Base-by-base conservation (phyloP, 1,284 basidiomycete genomes). In the Gomphus sp. region DNA sequence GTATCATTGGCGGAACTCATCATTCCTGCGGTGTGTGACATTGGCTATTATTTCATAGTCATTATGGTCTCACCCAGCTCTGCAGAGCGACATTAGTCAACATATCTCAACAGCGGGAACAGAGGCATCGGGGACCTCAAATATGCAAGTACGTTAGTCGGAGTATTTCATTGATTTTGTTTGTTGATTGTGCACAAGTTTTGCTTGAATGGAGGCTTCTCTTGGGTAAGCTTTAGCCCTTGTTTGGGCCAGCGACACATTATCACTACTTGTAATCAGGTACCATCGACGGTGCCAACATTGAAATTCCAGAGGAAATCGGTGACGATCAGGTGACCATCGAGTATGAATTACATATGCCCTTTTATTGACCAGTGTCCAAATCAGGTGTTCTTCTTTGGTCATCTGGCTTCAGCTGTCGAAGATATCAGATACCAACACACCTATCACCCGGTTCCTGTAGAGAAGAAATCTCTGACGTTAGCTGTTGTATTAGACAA, bases 251-350 rank as follows among this genome's bases (percentile, higher is more conserved):
- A 57, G 43, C 22, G 22, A 16, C 45, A 56, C 41, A 39, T 49
- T 3, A 53, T 65, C 18, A 22, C 62, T 60, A 56, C 4, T 62
- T 37, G 52, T 16, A 9, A 52, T 2, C 4, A 33, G 60, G 62
- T 16, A 69, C 66, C 5, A 65, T 72, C 73, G 91, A 96, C 71
- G 94, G 94, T 61, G 94, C 93, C 28, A 95, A 94, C 70, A 93
- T 96, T 62, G 93, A 96, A 74, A 96, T 97, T 64, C 92, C 91
- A 2, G 91, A 96, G 68, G 92, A 95, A 70, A 87, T 86, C 37
- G 85, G 87, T 36, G 83, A 85, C 63, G 78, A 79, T 63, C 84
- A 88, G 68, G 81, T 76, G 67, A 87, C 85, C 86, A 22, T 22
- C 22, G 22, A 22, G 22, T 22, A 22, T 22, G 22, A 22, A 22